Percentiles rank a stretch among this genome's conserved stretches.
Conservation (phyloP, 2,329 filamentous ascomycete species). For the Dactylellina parvicollis region DNA sequence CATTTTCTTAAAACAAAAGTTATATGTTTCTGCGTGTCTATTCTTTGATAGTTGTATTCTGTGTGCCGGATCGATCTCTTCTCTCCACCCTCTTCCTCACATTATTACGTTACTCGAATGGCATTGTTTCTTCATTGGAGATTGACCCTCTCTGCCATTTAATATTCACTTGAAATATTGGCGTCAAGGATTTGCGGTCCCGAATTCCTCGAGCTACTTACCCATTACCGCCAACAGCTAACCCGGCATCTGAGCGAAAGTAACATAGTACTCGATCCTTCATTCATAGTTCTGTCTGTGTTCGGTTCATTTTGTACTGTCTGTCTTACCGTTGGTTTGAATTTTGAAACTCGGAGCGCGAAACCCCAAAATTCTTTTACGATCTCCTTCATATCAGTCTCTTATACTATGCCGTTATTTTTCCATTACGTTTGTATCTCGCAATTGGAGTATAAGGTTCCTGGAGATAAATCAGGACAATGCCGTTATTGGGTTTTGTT, state of each 20-base stretch:
- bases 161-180: no score
- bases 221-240: not conserved
- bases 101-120: not conserved
- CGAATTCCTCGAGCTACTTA: not conserved
- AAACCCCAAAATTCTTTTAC: not conserved
- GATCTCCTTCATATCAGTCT: not conserved
- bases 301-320: not conserved
- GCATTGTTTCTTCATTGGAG: not conserved
- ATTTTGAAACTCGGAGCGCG: constrained; percentile 13
- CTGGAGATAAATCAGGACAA: constrained; percentile 14
- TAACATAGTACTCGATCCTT: not conserved
- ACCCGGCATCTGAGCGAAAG: not conserved
- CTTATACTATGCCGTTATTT: constrained; percentile 10
- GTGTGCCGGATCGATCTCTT: not conserved
- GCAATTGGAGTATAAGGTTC: constrained; percentile 30
- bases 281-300: not conserved
- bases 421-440: constrained; percentile 4
- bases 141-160: not conserved
- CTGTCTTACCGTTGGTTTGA: not conserved
- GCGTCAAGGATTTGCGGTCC: no score
- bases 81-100: not conserved
- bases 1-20: constrained; percentile 26
- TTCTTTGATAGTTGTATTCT: not conserved
- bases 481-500: constrained; percentile 24
- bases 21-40: constrained; percentile 4